Evolutionary conservation across 768 basidiomycete species (phyloP), one percentile per base, ranked within the genome.

Genomic region (Xerocomellus chrysenteron): DNA sequence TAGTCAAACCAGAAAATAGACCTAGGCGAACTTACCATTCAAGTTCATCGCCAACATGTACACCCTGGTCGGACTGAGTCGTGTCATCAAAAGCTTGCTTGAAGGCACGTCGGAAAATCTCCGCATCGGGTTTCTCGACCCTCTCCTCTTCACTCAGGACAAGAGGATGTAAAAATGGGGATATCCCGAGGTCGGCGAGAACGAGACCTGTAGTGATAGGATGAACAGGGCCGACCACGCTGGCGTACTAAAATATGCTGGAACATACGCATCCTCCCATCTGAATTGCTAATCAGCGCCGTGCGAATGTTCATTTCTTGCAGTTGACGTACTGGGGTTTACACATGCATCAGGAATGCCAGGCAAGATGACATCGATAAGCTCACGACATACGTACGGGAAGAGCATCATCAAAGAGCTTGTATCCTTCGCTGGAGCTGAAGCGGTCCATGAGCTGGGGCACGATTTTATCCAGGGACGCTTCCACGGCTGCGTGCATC

Each of bases 21-120:
- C 26, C 50, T 24, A 5, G 44, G 32, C 17, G n/a, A 42, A 59
- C 80, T 59, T 61, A 90, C 90, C 80, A 79, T 47, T 76, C 66
- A 32, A 90, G 66, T 59, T 92, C 89, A 65, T 93, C 90, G 1
- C 91, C 91, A 40, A 92, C 80, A 60, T 93, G 90, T 19, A 92
- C 64, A 36, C 79, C 80, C 62, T 87, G 76, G 36, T 64, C 50
- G 7, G 52, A 32, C 40, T 37, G 47, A 5, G 33, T 16, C 13
- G 39, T 11, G 21, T 37, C 21, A 16, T 45, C 51, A 4, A 52
- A 24, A 10, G 55, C 56, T n/a, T 48, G 46, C 19, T 47, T 71
- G 36, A 75, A 64, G 5, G 79, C 77, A 5, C 76, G 76, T 36
- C 65, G 57, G 69, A 88, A 93, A 43, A 92, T 84, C 48, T 80